Base-by-base conservation (phyloP, 371 early-diverging fungal genomes). In the Mucor saturninus region DNA sequence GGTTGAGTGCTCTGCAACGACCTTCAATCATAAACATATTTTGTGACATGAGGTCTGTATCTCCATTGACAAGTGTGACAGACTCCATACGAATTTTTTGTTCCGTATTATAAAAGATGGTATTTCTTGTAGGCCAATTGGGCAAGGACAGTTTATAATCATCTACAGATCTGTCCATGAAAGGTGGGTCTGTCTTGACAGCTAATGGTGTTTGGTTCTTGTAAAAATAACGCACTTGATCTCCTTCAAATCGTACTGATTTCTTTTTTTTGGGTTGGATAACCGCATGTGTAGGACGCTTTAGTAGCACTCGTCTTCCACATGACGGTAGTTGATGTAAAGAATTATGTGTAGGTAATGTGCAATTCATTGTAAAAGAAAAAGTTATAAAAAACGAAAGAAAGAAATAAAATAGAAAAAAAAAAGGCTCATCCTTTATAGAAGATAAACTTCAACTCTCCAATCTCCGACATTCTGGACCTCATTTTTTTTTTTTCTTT, bases 1-100 rank as follows among this genome's bases (percentile, higher is more conserved):
- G 59, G 66, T 93, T 95, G 62, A 86, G 81, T 0, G 92, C 93
- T 66, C 86, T 77, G 59, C 91, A 79, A 21, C 81, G 81, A 40
- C 91, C 89, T 52, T 77, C 54, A 39, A 89, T 65, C 5, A 74
- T 52, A 8, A 73, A 40, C 49, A 76, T 73, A 2, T 71, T 68
- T 14, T 54, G 49, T 7, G 48, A 32, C 51, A 64, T 55, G 0
- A 56, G 45, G 6, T 62, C 45, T 39, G 32, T 15, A 43, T 75
- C 65, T 42, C 80, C 87, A 28, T 78, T 74, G 2, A 42, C 26
- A 5, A 75, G 31, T 31, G 70, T 54, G 0, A 77, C 65, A 9
- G 55, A 53, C 54, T 80, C 80, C 72, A 80, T 71, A 13, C 79
- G 76, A 15, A 79, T 68, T 43, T 59, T 69, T 28, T 39, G 40